Evolutionary conservation across 352 stramenopile species (phyloP).

Genomic region (Pythium rhizo-oryzae): DNA sequence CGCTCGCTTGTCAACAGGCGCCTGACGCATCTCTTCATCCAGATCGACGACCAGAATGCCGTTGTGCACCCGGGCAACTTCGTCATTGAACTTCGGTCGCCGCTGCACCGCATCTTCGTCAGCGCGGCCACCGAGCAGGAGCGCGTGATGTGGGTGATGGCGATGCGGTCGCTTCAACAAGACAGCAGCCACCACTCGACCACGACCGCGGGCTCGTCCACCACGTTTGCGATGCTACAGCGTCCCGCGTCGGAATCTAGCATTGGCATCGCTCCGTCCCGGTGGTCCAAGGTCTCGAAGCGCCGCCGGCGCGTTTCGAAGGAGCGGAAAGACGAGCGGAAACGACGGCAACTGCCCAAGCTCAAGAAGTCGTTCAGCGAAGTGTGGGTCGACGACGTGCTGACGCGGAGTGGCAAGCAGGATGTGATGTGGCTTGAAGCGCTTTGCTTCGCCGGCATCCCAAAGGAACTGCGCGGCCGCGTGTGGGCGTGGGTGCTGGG

Average conservation of each 20-base stretch:
- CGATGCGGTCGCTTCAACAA: conserved; percentile 50
- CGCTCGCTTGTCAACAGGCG: neutral
- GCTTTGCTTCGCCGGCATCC: conserved; percentile 80
- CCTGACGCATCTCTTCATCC: neutral
- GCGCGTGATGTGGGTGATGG: conserved; percentile 57
- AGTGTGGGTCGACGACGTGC: conserved; percentile 73
- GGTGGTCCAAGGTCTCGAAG: conserved; percentile 30
- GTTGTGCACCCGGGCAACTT: conserved; percentile 76
- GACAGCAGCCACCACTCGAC: conserved; percentile 29
- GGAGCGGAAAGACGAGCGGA: conserved; percentile 62
- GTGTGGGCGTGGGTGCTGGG: conserved; percentile 82
- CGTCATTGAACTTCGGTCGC: conserved; percentile 72
- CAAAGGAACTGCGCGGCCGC: conserved; percentile 80
- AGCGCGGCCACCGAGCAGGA: conserved; percentile 82
- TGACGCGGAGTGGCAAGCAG: conserved; percentile 32
- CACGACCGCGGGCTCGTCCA: conserved; percentile 13
- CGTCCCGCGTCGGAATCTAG: conserved; percentile 47
- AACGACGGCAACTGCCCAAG: conserved; percentile 59
- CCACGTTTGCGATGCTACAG: conserved; percentile 31
- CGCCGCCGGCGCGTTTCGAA: conserved; percentile 54
- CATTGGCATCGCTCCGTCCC: conserved; percentile 30
- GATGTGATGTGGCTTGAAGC: conserved; percentile 48
- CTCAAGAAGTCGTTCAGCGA: conserved; percentile 78
- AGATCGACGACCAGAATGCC: conserved; percentile 85
- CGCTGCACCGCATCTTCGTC: conserved; percentile 55